Base-by-base conservation (phyloP, 2,329 filamentous ascomycete species). In the Aureobasidium sp. region DNA sequence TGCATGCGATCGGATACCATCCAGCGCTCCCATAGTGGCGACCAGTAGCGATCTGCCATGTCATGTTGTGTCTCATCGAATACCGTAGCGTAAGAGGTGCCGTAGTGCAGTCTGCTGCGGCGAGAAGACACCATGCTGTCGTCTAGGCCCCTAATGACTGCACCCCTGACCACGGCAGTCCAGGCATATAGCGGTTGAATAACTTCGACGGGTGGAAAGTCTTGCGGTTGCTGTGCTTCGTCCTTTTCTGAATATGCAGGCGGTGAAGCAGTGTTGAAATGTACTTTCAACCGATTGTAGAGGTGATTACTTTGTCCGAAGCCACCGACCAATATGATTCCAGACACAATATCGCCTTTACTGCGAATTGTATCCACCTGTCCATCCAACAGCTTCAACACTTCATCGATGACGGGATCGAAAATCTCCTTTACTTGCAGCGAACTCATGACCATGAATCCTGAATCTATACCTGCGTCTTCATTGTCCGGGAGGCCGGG, bases 1-100 rank as follows among this genome's bases (percentile, higher is more conserved):
- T 92, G 88, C 89, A 93, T 92, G 48, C 89, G 81, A 72, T 92
- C 88, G 52, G 83, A 86, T 5, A 92, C 88, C 89, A 92, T 92
- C 88, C 89, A 92, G 52, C 88, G 76, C 76, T 92, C 88, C 89
- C 89, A 92, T 25, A 92, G 73, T 6, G 88, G 89, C 67, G 85
- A 89, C 89, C 89, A 93, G 70, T 93, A 93, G 57, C 89, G 78
- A 72, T 92, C 89, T 45, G 81, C 83, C 5, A 90, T 84, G 4
- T 83, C 83, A 72, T 93, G 89, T 71, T 87, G 89, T 52, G 84
- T 81, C 70, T 90, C 87, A 67, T 92, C 89, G 71, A 90, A 93
- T 0, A 90, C 87, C 0, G 89, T 92, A 0, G 89, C 89, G 73
- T 92, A 92, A 27, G 85, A 89, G 5, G 88, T 91, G 27, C 89